phyloP scores from a whole-genome alignment of 345 rosid species.

The Populus nigra region DNA sequence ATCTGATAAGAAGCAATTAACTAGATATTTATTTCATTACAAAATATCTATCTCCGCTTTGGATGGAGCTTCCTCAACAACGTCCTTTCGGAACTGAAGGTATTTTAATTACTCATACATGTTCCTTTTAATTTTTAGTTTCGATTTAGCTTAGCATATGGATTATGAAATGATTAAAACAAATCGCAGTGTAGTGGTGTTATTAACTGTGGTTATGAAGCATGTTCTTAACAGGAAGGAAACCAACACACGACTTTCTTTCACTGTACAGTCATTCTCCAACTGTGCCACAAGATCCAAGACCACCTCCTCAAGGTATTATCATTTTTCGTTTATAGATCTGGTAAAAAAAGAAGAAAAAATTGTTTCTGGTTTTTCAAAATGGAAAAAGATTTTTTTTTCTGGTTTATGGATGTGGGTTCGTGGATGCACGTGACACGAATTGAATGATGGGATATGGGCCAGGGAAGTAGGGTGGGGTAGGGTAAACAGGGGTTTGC shows the following conservation, averaged over 20 bases:
- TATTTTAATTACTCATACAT: slow-evolving; percentile 17
- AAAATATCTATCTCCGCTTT: slow-evolving; percentile 1
- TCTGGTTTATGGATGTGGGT: slow-evolving; percentile 29
- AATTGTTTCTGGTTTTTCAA: slow-evolving; percentile 7
- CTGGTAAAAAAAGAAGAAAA: neutral
- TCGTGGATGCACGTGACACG: slow-evolving; percentile 45
- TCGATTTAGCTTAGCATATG: neutral
- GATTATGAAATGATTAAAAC: neutral
- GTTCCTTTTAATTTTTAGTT: neutral
- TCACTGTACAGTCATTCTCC: slow-evolving; percentile 87
- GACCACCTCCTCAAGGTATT: slow-evolving; percentile 68
- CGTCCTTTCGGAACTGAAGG: slow-evolving; percentile 72
- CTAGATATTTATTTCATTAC: neutral
- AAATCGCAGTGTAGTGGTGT: neutral
- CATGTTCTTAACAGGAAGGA: slow-evolving; percentile 60
- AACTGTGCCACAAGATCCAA: slow-evolving; percentile 71
- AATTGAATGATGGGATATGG: slow-evolving; percentile 39
- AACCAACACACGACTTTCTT: slow-evolving; percentile 85
- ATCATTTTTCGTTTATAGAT: slow-evolving; percentile 12
- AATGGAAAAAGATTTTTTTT: neutral
- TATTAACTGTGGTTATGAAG: slow-evolving; percentile 31
- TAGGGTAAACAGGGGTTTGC: slow-evolving; percentile 5
- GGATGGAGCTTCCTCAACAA: slow-evolving; percentile 88
- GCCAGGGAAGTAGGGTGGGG: slow-evolving; percentile 41
- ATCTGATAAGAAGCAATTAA: slow-evolving; percentile 31